Conservation (phyloP, 345 rosid genomes). For the Murraya koenigii region DNA sequence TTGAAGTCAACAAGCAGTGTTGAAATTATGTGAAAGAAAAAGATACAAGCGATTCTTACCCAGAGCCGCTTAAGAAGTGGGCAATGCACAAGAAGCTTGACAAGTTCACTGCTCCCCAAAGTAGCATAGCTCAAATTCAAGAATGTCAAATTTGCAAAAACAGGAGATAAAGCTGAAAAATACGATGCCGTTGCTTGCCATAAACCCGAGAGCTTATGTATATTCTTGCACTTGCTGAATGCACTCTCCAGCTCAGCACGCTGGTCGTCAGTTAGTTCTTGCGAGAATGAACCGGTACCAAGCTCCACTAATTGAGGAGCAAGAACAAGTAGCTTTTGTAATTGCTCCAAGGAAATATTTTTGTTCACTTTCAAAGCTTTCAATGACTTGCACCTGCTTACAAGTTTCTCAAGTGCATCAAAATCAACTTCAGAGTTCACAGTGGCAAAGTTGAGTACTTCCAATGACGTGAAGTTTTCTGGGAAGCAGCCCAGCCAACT, state of each 20-base stretch:
- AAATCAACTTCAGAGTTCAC: constrained; percentile 49
- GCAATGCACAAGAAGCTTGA: constrained; percentile 53
- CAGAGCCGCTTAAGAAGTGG: constrained; percentile 57
- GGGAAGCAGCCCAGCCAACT: constrained; percentile 67
- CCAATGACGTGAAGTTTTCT: constrained; percentile 51
- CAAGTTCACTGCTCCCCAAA: constrained; percentile 48
- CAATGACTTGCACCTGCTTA: constrained; percentile 50
- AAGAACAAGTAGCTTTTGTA: constrained; percentile 46
- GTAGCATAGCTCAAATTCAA: constrained; percentile 56
- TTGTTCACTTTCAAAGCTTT: constrained; percentile 54
- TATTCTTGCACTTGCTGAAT: constrained; percentile 45
- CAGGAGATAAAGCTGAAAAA: constrained; percentile 49
- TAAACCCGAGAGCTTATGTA: constrained; percentile 53
- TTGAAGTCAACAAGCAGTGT: neutral
- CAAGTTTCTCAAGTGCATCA: constrained; percentile 60
- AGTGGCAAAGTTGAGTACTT: constrained; percentile 54
- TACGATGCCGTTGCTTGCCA: constrained; percentile 40
- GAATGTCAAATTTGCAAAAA: constrained; percentile 48
- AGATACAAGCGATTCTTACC: constrained; percentile 34
- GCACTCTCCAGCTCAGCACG: constrained; percentile 41
- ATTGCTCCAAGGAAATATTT: constrained; percentile 42
- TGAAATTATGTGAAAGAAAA: neutral
- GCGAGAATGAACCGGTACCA: constrained; percentile 59
- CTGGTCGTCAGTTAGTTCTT: constrained; percentile 36
- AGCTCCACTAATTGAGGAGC: constrained; percentile 59